Conservation (phyloP, 306 rosid species). For the Arachis stenosperma region DNA sequence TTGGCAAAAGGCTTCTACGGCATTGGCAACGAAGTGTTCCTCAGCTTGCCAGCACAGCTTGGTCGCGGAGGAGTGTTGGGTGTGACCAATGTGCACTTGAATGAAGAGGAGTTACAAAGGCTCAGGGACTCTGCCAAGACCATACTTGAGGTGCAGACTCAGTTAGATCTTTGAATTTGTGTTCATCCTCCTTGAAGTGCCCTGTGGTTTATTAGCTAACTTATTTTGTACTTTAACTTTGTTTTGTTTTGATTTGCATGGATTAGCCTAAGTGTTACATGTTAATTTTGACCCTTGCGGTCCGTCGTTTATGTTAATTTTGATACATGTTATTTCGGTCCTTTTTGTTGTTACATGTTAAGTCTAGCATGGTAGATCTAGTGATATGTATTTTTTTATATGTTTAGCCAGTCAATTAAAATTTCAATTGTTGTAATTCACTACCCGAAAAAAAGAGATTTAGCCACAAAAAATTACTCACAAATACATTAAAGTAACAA, state of each 20-base stretch:
- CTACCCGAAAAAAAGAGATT: too few species aligned
- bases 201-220: not conserved
- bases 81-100: constrained; percentile 73
- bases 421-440: not conserved
- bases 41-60: constrained; percentile 81
- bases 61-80: constrained; percentile 83
- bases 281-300: not conserved
- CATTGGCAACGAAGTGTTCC: constrained; percentile 64
- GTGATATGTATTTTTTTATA: not conserved
- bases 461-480: too few species aligned
- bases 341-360: not conserved
- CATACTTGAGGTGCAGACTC: constrained; percentile 60
- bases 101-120: constrained; percentile 58
- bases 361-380: not conserved
- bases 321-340: not conserved
- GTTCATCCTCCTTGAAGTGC: not conserved
- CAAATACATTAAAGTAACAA: too few species aligned
- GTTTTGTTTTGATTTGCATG: not conserved
- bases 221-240: not conserved
- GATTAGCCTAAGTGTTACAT: constrained; percentile 3
- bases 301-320: constrained; percentile 1
- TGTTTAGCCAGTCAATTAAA: not conserved
- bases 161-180: constrained; percentile 56
- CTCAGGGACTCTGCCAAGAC: constrained; percentile 70
- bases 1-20: constrained; percentile 73